Base-by-base conservation (phyloP, 2,329 filamentous ascomycete genomes). In the Sporothrix euskadiensis region DNA sequence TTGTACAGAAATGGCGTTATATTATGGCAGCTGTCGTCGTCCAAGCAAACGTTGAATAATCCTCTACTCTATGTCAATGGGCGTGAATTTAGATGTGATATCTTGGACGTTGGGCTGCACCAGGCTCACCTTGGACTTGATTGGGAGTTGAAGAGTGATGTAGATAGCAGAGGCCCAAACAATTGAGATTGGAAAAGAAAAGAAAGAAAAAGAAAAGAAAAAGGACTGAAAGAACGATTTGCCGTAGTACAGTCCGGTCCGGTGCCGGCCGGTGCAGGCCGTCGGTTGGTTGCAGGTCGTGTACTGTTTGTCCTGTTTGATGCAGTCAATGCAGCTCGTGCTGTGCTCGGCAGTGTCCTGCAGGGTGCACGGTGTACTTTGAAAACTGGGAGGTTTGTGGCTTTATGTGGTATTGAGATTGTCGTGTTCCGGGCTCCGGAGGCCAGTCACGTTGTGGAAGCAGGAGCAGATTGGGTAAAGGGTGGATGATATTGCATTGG, bases 201-300 rank as follows among this genome's bases (percentile, higher is more conserved):
- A 35, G 35, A 35, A 8, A 35, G 35, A 35, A 35, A 14, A 49
- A 4, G 14, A 44, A 10, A 49, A 19, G 12, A 16, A 49, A 49
- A 16, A 14, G 3, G 44, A 49, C 14, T 47, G 41, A 12, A 14
- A 3, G 7, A 35, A 35, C 8, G 3, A 1, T 49, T 49, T 49
- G 44, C 14, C 19, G 41, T 44, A 39, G 61, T 30, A 47, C 61
- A 47, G 61, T 66, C 61, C 61, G 61, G 39, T 44, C n/a, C 39
- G 22, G 61, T 47, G 61, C n/a, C 47, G 61, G 61, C 61, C 61
- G 61, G 47, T 66, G 61, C 39, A 47, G 61, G 39, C 61, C 39
- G 61, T 47, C n/a, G 26, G 16, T 59, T 19, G 35, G 57, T 14
- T 59, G 14, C 44, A 49, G 44, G 44, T 14, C 44, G 14, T 6